Evolutionary conservation across 1,139 yeast species (phyloP), one percentile per base, ranked within the genome.

Genomic region (Yamadazyma atlantica): DNA sequence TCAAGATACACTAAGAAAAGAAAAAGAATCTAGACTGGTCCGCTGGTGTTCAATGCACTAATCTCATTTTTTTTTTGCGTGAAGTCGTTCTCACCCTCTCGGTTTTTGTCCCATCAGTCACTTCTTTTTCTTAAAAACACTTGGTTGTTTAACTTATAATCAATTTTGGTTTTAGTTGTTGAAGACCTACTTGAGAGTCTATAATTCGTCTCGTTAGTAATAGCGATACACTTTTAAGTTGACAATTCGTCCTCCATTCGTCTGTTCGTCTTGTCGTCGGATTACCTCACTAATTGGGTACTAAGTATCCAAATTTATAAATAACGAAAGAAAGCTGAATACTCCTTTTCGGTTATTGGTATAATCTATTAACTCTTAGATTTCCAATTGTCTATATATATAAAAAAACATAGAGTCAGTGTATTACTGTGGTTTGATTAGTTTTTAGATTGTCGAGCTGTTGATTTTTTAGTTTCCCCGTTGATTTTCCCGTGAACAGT

Each of bases 11-110:
- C 22, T 19, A 6, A 9, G 9, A 19, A 9, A 19, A 6, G 22
- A 23, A 23, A 8, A 11, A 23, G 11, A 23, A 23, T 23, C 26
- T 23, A 23, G 26, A 23, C 26, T 23, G 26, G 26, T 11, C 26
- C 26, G 26, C 11, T 23, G 12, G 26, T 23, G 26, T 23, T 23
- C 11, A n/a, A 23, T 23, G 26, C 26, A 23, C 26, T 23, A 23
- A 23, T 23, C 26, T 23, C 26, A 23, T 4, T 23, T 23, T 23
- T 19, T 19, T 19, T 19, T 19, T 19, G 9, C 11, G 9, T 23
- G 26, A 11, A 23, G 5, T 23, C 26, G 26, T 23, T 23, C 26
- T 23, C 26, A 23, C 26, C 26, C 26, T 23, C 26, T 23, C 26
- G 11, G 26, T 23, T 23, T 23, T 23, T 23, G 11, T 23, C 12